Evolutionary conservation across 192 early-diverging fungal species (phyloP).

Genomic region (Diversispora epigaea): DNA sequence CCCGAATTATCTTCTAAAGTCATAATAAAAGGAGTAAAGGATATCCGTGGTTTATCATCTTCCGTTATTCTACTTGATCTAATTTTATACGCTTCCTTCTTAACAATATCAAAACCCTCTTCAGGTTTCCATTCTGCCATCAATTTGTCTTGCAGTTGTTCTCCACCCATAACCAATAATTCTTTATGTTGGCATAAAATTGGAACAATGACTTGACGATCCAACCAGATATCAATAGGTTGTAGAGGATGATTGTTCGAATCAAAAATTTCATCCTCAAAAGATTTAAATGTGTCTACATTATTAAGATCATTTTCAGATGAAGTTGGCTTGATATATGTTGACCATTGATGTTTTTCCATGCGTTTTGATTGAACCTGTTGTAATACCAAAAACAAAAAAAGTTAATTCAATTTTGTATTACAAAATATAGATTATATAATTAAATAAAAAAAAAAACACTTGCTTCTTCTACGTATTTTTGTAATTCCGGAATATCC

Average conservation of each 20-base stretch:
- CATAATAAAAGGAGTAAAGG: slow-evolving; percentile 1
- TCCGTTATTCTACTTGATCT: slow-evolving; percentile 7
- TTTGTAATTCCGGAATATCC: slow-evolving; percentile 17
- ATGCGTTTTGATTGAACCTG: slow-evolving; percentile 19
- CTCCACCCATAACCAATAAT: neutral
- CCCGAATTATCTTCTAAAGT: slow-evolving; percentile 25
- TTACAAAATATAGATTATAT: neutral
- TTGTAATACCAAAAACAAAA: neutral
- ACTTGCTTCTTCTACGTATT: slow-evolving; percentile 13
- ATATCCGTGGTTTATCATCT: neutral
- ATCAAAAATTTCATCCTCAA: slow-evolving; percentile 12
- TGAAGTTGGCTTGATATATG: slow-evolving; percentile 6
- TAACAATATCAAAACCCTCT: slow-evolving; percentile 25
- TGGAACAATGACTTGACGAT: slow-evolving; percentile 21
- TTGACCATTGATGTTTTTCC: slow-evolving; percentile 26
- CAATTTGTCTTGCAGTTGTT: slow-evolving; percentile 16
- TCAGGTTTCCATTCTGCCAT: slow-evolving; percentile 30
- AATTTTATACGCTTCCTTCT: slow-evolving; percentile 2
- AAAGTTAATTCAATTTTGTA: neutral
- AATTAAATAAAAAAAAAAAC: neutral
- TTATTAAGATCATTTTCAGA: slow-evolving; percentile 6
- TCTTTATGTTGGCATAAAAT: slow-evolving; percentile 20
- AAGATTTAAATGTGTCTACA: neutral
- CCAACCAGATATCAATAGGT: slow-evolving; percentile 30
- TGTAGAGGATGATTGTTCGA: slow-evolving; percentile 1